phyloP scores from a whole-genome alignment of 1,139 yeast genomes.

The Pichia sp. region DNA sequence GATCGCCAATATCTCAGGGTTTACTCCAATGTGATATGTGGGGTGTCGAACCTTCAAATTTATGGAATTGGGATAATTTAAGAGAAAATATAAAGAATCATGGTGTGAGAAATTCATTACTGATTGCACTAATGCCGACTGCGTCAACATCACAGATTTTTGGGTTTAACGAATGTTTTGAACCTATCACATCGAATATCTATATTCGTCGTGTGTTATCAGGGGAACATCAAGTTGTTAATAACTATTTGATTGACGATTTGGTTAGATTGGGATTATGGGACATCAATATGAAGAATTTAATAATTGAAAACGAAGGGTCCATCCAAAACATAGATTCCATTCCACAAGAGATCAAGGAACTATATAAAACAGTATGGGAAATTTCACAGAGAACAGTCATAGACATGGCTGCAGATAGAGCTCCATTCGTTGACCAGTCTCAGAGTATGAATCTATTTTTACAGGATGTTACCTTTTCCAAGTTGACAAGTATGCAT shows the following conservation, averaged over 20 bases:
- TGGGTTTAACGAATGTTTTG: slow-evolving; percentile 59
- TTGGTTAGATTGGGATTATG: slow-evolving; percentile 50
- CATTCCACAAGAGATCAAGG: slow-evolving; percentile 76
- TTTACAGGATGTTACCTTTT: slow-evolving; percentile 85
- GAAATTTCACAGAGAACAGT: slow-evolving; percentile 87
- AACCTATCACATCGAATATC: slow-evolving; percentile 57
- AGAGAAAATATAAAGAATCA: slow-evolving; percentile 40
- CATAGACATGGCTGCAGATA: slow-evolving; percentile 94
- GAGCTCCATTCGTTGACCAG: slow-evolving; percentile 93
- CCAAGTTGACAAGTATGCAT: slow-evolving; percentile 95
- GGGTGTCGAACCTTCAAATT: slow-evolving; percentile 49
- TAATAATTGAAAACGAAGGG: slow-evolving; percentile 77
- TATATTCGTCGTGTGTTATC: slow-evolving; percentile 56
- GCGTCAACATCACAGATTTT: slow-evolving; percentile 64
- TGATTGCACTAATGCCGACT: slow-evolving; percentile 64
- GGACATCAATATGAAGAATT: slow-evolving; percentile 66
- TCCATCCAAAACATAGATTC: slow-evolving; percentile 77
- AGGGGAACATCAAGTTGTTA: slow-evolving; percentile 59
- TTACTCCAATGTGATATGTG: slow-evolving; percentile 54
- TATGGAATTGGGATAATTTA: slow-evolving; percentile 52
- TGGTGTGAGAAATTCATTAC: slow-evolving; percentile 53
- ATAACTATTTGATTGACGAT: slow-evolving; percentile 50
- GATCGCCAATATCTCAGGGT: slow-evolving; percentile 58
- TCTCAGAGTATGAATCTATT: slow-evolving; percentile 90
- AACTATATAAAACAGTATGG: slow-evolving; percentile 93